phyloP scores from a whole-genome alignment of 2,329 filamentous ascomycete genomes.

The Diaporthe humulicola region DNA sequence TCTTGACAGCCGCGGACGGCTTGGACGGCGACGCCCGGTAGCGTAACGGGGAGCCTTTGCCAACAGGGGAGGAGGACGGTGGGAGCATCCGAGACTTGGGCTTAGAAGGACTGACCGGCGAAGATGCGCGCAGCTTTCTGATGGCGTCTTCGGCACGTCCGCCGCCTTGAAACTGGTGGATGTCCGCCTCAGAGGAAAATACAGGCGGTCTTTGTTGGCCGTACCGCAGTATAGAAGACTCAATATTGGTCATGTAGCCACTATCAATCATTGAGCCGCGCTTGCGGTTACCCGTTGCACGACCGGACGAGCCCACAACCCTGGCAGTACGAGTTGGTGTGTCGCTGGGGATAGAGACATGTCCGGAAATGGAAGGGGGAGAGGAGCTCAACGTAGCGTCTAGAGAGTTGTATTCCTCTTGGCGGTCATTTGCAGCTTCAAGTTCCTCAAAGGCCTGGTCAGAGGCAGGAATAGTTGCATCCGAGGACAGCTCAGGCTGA shows the following conservation, averaged over 20 bases:
- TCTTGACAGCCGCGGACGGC: constrained; percentile 18
- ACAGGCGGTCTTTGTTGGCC: constrained; percentile 61
- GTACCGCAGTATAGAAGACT: constrained; percentile 81
- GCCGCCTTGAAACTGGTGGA: constrained; percentile 85
- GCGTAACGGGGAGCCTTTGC: constrained; percentile 36
- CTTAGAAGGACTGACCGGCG: constrained; percentile 91
- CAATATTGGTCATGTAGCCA: constrained; percentile 95
- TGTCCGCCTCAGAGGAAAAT: constrained; percentile 77
- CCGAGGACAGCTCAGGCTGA: constrained; percentile 75
- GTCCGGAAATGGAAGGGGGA: constrained; percentile 86
- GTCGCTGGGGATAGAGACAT: constrained; percentile 62
- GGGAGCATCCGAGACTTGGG: constrained; percentile 44
- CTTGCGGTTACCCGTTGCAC: constrained; percentile 71
- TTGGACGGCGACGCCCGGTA: constrained; percentile 37
- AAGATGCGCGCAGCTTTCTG: constrained; percentile 90
- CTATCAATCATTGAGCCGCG: constrained; percentile 84
- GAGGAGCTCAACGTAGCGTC: constrained; percentile 38
- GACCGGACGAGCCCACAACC: constrained; percentile 60
- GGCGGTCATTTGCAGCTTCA: constrained; percentile 54
- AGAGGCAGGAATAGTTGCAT: constrained; percentile 82
- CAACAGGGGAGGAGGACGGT: constrained; percentile 38
- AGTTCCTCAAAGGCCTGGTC: constrained; percentile 65
- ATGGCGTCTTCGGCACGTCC: constrained; percentile 93
- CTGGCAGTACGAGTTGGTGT: constrained; percentile 77
- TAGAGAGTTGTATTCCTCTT: constrained; percentile 31